A percentile compares a stretch with the other conserved stretches of the same genome.
phyloP scores from a whole-genome alignment of 2,329 filamentous ascomycete genomes.

The Colletotrichum falcatum region DNA sequence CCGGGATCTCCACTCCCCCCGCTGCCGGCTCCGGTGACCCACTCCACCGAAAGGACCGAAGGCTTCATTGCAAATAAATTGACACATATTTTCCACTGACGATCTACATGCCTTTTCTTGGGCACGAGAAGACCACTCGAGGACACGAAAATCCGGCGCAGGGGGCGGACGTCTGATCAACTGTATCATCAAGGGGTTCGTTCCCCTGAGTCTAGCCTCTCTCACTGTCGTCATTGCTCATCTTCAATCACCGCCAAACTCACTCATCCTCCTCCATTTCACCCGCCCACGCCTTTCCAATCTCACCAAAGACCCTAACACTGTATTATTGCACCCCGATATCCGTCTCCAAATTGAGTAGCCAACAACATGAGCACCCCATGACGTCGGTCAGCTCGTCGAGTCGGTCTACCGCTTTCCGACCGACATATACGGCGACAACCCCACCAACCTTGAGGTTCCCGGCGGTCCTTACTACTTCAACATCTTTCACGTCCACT shows the following conservation, averaged over 20 bases:
- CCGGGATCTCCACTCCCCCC: background rate
- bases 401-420: constrained; percentile 23
- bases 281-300: background rate
- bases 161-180: background rate
- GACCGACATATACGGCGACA: constrained; percentile 9
- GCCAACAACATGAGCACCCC: background rate
- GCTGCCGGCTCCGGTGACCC: background rate
- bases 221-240: background rate
- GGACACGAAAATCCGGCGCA: constrained; percentile 6
- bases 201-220: background rate
- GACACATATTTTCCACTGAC: background rate
- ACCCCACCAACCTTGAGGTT: constrained; percentile 3
- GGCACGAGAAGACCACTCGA: too few species aligned
- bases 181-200: too few species aligned
- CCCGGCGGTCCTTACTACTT: background rate
- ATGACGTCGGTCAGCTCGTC: constrained; percentile 11
- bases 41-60: background rate
- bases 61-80: background rate
- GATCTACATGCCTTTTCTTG: fast-evolving
- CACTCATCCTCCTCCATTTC: background rate
- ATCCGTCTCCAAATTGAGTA: background rate
- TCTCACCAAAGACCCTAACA: background rate
- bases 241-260: background rate
- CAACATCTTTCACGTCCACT: constrained; percentile 11
- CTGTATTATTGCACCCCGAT: too few species aligned